These are phyloP conservation scores for Metschnikowia shivogae DNA, from an alignment of 805 yeast genomes.

Conservation along the genomic window DNA sequence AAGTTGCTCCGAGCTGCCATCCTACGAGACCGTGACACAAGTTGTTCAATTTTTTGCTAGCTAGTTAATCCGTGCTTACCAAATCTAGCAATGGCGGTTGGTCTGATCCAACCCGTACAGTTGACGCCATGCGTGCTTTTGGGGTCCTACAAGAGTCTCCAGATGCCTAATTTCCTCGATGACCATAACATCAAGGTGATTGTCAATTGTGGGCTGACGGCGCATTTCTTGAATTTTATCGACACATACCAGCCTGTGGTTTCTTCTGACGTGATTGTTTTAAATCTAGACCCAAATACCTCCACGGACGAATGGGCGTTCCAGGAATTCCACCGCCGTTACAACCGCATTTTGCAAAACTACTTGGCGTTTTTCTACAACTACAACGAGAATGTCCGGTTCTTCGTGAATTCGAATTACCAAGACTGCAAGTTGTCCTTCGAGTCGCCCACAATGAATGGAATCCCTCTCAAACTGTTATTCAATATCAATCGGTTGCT, in stretches of 20 bases:
- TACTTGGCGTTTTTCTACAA: conserved; percentile 34
- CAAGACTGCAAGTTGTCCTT: conserved; percentile 19
- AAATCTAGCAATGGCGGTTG: conserved; percentile 3
- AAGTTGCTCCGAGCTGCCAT: too few relatives aligned
- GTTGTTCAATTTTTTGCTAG: background rate
- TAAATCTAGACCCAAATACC: conserved; percentile 33
- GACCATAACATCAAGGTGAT: conserved; percentile 32
- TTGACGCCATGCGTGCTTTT: conserved; percentile 16
- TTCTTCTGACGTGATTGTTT: conserved; percentile 35
- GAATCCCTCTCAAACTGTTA: conserved; percentile 33
- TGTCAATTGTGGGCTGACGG: conserved; percentile 36
- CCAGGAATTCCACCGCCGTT: conserved; percentile 25
- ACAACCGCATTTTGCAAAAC: conserved; percentile 35
- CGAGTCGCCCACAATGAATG: conserved; percentile 34
- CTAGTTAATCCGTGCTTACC: too few relatives aligned
- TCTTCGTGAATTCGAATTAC: conserved; percentile 27
- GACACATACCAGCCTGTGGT: conserved; percentile 20
- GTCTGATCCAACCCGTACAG: conserved; percentile 3
- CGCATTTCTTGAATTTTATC: conserved; percentile 25
- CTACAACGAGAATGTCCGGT: conserved; percentile 27
- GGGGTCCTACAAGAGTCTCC: conserved; percentile 10
- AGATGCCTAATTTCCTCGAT: conserved; percentile 14
- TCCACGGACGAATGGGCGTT: conserved; percentile 20
- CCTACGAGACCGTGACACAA: background rate
- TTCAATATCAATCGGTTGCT: conserved; percentile 35